Evolutionary conservation across 2,329 filamentous ascomycete species (phyloP).

Genomic region (Claviceps sp.): DNA sequence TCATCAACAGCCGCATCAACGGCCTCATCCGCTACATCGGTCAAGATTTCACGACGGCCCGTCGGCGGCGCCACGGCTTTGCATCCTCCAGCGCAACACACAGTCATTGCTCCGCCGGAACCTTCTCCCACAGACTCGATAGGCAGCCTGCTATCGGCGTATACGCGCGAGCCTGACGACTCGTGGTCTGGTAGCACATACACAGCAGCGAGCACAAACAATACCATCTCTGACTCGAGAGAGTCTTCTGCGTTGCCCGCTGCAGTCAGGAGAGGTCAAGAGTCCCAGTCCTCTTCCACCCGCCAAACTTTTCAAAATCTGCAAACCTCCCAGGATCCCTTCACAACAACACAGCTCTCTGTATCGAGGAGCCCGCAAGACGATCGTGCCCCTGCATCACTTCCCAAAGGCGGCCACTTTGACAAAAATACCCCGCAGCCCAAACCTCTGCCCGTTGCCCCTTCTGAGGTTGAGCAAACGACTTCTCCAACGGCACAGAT

Average conservation of each 20-base stretch:
- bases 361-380: neutral
- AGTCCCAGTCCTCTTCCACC: neutral
- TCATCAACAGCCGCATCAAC: neutral
- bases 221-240: constrained; percentile 1
- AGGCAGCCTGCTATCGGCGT: constrained; percentile 42
- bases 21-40: constrained; percentile 9
- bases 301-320: too few species aligned
- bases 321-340: too few species aligned
- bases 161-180: constrained; percentile 34
- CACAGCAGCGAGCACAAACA: constrained; percentile 4
- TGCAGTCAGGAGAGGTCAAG: neutral
- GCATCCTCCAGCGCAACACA: constrained; percentile 2
- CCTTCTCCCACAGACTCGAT: constrained; percentile 34
- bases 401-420: constrained; percentile 14
- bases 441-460: constrained; percentile 5
- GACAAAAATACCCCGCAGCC: constrained; percentile 6
- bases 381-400: constrained; percentile 8
- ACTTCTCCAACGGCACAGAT: constrained; percentile 21
- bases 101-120: constrained; percentile 11
- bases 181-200: constrained; percentile 4
- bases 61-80: constrained; percentile 8
- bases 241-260: neutral
- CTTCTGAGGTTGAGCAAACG: constrained; percentile 10
- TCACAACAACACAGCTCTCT: neutral
- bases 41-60: constrained; percentile 25